Evolutionary conservation across 176 grass and related monocot genomes (phyloP).

Genomic region (Oryza officinalis): DNA sequence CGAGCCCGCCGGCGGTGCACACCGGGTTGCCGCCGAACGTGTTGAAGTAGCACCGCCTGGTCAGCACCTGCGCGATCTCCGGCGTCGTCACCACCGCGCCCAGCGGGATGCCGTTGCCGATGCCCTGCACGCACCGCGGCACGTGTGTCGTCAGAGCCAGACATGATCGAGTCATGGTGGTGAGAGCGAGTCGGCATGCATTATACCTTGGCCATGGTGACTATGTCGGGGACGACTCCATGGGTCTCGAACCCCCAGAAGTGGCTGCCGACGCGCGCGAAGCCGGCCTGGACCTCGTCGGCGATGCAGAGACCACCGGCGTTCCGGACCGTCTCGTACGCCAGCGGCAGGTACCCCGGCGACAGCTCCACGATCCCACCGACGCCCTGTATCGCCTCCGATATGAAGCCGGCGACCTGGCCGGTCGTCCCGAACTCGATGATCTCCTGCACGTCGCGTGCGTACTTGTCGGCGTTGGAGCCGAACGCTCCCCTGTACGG

Average conservation of each 20-base stretch:
- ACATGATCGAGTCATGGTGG: too few species aligned
- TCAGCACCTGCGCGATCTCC: constrained; percentile 88
- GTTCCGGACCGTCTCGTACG: constrained; percentile 61
- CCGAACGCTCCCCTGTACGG: constrained; percentile 84
- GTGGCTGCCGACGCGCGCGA: constrained; percentile 82
- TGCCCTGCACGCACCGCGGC: constrained; percentile 81
- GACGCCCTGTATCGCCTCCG: constrained; percentile 87
- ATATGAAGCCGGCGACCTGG: constrained; percentile 83
- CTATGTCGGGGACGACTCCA: constrained; percentile 86
- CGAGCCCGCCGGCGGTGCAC: constrained; percentile 75
- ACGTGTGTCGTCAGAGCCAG: too few species aligned
- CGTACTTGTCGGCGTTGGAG: constrained; percentile 79
- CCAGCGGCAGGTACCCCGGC: constrained; percentile 80
- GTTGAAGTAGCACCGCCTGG: constrained; percentile 83
- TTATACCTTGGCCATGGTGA: constrained; percentile 90
- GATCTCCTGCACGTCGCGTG: constrained; percentile 79
- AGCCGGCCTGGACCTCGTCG: constrained; percentile 91
- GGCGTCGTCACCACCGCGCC: constrained; percentile 90
- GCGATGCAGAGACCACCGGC: constrained; percentile 94
- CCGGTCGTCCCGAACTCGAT: constrained; percentile 95
- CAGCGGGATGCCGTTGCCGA: constrained; percentile 93
- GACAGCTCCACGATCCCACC: constrained; percentile 89
- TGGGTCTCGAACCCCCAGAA: constrained; percentile 97
- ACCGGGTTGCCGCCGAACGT: constrained; percentile 91
- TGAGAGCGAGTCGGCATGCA: too few species aligned